Base-by-base conservation (phyloP, 2,329 filamentous ascomycete species). In the Helicocarpus griseus region DNA sequence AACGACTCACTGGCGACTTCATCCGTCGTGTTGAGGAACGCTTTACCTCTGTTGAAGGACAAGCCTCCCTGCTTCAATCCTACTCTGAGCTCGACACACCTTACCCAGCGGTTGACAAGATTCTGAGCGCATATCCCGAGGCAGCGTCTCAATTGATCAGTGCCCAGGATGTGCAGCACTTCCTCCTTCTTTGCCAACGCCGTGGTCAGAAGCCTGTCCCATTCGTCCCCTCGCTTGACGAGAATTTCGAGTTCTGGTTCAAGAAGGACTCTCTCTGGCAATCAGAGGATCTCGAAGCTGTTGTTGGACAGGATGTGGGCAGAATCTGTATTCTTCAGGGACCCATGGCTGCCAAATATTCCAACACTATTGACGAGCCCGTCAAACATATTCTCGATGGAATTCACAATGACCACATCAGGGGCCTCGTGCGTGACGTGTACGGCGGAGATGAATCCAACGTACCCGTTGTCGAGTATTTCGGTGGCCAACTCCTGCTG, bases 241-340 rank as follows among this genome's bases (percentile, higher is more conserved):
- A 95, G 57, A 95, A 91, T 67, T 98, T 98, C 60, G 93, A 98
- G 67, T 95, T 94, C 73, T 98, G 89, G 77, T 98, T 98, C 85
- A 98, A 98, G 83, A 98, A 98, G 77, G 93, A 98, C 69, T 98
- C 93, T 1, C 80, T 98, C 6, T 98, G 93, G 93, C 93, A 98
- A 73, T 97, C 93, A 1, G 93, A 98, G 72, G 93, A 98, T 64
- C 78, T 98, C 9, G 91, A 94, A 63, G 93, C 93, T 50, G 90
- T 98, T 53, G 90, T 96, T 55, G 91, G 79, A 60, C 93, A 97
- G 71, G 94, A 98, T 66, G 93, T 98, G 53, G 90, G 89, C 57
- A 83, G 94, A 65, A 95, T 90, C 41, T 96, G 90, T 74, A 96
- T 98, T 65, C 77, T 98, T 35, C 93, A 98, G 69, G 94, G 93